Evolutionary conservation across 441 rosid genomes (phyloP).

Genomic region (Hura crepitans): DNA sequence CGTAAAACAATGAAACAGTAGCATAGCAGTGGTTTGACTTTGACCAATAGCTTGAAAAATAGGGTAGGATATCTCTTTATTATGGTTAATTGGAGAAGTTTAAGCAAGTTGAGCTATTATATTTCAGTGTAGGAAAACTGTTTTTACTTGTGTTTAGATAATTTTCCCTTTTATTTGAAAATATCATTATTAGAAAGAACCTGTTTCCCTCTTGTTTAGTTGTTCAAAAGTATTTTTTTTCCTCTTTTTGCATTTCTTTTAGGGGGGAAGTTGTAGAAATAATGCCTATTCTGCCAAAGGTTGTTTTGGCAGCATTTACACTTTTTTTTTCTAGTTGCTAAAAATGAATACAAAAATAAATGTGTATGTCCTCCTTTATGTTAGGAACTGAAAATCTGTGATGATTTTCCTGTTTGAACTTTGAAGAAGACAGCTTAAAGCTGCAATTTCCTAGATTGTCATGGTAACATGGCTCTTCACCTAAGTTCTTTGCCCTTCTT

Average conservation of each 20-base stretch:
- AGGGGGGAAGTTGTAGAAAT: no score
- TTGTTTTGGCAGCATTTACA: neutral
- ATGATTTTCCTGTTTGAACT: neutral
- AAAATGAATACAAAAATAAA: neutral
- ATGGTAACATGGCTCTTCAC: neutral
- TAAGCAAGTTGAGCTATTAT: neutral
- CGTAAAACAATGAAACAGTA: neutral
- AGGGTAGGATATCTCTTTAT: neutral
- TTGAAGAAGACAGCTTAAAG: conserved; percentile 2
- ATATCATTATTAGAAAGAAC: neutral
- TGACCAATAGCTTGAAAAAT: neutral
- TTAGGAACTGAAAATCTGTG: neutral
- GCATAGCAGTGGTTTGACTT: neutral
- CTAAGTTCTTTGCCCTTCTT: neutral
- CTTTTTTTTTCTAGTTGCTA: neutral
- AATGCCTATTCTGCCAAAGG: neutral
- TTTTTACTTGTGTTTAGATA: neutral
- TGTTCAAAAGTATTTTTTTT: neutral
- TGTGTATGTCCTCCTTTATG: neutral
- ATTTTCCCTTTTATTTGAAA: neutral
- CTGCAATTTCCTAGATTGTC: neutral
- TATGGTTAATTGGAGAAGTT: neutral
- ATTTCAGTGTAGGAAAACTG: neutral
- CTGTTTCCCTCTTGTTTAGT: neutral
- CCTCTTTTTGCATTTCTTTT: neutral